Evolutionary conservation across 2,329 filamentous ascomycete species (phyloP).

Genomic region (Trichoderma endophyticum): DNA sequence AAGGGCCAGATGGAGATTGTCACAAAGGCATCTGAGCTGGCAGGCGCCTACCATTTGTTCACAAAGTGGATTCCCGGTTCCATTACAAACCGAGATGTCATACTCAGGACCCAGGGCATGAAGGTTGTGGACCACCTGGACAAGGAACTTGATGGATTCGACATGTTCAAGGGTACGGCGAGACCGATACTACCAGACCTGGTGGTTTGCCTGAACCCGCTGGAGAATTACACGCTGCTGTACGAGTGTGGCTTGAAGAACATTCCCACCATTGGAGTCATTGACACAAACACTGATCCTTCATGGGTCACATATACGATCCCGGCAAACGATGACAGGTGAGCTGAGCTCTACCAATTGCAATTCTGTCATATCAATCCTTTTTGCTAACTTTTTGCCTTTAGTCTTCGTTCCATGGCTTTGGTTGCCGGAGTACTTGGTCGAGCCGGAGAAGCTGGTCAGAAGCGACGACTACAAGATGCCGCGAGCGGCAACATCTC

Average conservation of each 20-base stretch:
- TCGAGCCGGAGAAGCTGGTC: slow-evolving; percentile 75
- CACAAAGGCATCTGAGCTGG: slow-evolving; percentile 73
- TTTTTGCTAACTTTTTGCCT: not conserved
- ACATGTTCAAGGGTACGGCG: slow-evolving; percentile 59
- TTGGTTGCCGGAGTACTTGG: slow-evolving; percentile 84
- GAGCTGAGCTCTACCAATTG: slow-evolving; percentile 26
- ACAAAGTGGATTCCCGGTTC: slow-evolving; percentile 88
- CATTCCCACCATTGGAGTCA: slow-evolving; percentile 89
- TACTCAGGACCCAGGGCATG: slow-evolving; percentile 66
- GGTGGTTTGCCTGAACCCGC: slow-evolving; percentile 86
- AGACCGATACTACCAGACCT: slow-evolving; percentile 78
- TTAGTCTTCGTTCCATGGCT: slow-evolving; percentile 73
- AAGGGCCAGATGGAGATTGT: slow-evolving; percentile 77
- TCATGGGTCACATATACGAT: slow-evolving; percentile 96
- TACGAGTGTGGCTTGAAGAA: slow-evolving; percentile 86
- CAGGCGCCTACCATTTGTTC: slow-evolving; percentile 82
- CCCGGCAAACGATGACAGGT: slow-evolving; percentile 94
- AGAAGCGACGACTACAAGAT: slow-evolving; percentile 60
- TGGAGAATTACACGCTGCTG: slow-evolving; percentile 86
- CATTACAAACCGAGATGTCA: slow-evolving; percentile 90
- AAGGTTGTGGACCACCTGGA: slow-evolving; percentile 79
- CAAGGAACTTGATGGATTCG: slow-evolving; percentile 56
- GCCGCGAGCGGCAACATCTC: slow-evolving; percentile 62
- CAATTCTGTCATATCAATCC: not conserved
- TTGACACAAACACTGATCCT: slow-evolving; percentile 90